Conservation (phyloP, 805 yeast species). For the Zygosaccharomyces bisporus region DNA sequence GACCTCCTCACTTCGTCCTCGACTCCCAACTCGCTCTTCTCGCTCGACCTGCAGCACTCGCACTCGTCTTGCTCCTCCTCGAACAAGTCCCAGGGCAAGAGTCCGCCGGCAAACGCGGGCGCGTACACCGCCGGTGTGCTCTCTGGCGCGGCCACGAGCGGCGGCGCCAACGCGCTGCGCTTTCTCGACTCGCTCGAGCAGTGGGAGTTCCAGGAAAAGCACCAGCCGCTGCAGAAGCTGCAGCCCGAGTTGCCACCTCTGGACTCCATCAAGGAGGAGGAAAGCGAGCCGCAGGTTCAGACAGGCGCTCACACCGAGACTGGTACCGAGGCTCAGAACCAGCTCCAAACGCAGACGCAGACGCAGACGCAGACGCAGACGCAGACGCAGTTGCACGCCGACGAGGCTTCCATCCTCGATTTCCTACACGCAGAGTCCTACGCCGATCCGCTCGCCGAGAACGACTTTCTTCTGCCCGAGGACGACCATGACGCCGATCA, state of each 20-base stretch:
- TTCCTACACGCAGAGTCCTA: conserved; percentile 1
- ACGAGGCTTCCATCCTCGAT: conserved; percentile 4
- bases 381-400: neutral
- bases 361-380: neutral
- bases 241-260: conserved; percentile 6
- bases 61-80: conserved; percentile 14
- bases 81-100: conserved; percentile 3
- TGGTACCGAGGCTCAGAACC: too few relatives aligned
- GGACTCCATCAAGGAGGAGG: conserved; percentile 18
- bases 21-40: conserved; percentile 28
- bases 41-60: conserved; percentile 22
- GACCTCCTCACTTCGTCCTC: conserved; percentile 25
- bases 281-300: conserved; percentile 2
- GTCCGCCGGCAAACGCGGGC: neutral
- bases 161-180: conserved; percentile 13
- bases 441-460: conserved; percentile 1
- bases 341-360: neutral
- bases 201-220: conserved; percentile 22
- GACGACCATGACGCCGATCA: conserved; percentile 8
- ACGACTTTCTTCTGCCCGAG: neutral
- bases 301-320: too few relatives aligned
- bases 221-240: conserved; percentile 8
- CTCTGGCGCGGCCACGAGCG: neutral
- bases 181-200: conserved; percentile 26
- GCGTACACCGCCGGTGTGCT: neutral